A percentile compares a stretch with the other conserved stretches of the same genome.
These are phyloP conservation scores for Rhizophagus sp. DNA, from an alignment of 192 early-diverging fungal genomes.

Conservation along the genomic window DNA sequence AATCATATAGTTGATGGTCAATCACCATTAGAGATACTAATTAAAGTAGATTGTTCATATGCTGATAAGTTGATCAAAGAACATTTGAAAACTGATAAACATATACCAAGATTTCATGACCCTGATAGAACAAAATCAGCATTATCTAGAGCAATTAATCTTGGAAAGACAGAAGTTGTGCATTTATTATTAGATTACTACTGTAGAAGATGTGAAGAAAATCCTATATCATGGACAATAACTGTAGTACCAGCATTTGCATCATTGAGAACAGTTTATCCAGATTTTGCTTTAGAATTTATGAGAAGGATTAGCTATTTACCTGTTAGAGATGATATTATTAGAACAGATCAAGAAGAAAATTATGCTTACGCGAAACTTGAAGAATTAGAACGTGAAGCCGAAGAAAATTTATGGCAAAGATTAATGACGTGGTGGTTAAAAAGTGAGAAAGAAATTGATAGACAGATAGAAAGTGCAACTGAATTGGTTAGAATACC, in stretches of 20 bases:
- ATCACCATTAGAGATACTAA: constrained; percentile 22
- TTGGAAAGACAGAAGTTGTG: constrained; percentile 18
- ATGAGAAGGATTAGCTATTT: constrained; percentile 2
- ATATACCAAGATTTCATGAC: constrained; percentile 23
- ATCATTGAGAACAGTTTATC: constrained; percentile 6
- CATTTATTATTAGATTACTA: constrained; percentile 14
- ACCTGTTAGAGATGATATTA: constrained; percentile 2
- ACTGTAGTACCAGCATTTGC: constrained; percentile 11
- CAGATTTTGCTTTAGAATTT: constrained; percentile 18
- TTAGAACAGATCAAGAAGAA: constrained; percentile 11
- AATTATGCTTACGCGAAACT: constrained; percentile 9
- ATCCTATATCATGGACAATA: constrained; percentile 21
- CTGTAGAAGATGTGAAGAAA: constrained; percentile 4
- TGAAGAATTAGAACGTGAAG: constrained; percentile 15
- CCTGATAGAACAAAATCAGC: constrained; percentile 8
- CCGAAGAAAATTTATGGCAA: constrained; percentile 6
- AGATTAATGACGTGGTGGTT: constrained; percentile 9
- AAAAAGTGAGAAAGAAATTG: background rate
- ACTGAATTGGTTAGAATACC: constrained; percentile 4
- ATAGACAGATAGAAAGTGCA: background rate
- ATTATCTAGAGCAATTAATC: constrained; percentile 2
- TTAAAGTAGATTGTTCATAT: constrained; percentile 10
- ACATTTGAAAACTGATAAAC: constrained; percentile 6
- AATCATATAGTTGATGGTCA: constrained; percentile 15
- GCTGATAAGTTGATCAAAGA: constrained; percentile 14